These are phyloP conservation scores for Xylariales sp. DNA, from an alignment of 2,329 filamentous ascomycete genomes.

Conservation along the genomic window DNA sequence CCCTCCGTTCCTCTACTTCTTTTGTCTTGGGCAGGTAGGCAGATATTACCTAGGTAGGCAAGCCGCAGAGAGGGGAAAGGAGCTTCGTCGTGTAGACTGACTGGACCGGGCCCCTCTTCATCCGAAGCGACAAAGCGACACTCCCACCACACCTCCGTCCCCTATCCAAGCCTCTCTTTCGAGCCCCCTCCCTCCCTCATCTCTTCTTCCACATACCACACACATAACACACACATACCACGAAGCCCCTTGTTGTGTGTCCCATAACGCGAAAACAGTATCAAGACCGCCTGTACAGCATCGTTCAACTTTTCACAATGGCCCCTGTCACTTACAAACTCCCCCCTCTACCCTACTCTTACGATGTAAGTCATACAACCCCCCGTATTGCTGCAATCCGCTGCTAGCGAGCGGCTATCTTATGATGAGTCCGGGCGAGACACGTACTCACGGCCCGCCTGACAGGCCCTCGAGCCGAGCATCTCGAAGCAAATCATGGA, in stretches of 20 bases:
- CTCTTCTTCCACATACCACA: not conserved
- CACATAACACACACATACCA: too few relatives aligned
- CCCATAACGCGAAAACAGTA: not conserved
- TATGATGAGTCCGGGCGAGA: not conserved
- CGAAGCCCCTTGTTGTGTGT: not conserved
- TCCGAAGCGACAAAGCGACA: constrained; percentile 2
- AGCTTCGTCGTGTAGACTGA: not conserved
- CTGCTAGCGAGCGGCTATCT: not conserved
- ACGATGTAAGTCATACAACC: constrained; percentile 66
- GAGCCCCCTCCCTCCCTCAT: not conserved
- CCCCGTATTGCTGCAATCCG: not conserved
- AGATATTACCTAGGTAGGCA: too few relatives aligned
- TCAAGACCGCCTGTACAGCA: not conserved
- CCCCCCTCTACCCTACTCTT: constrained; percentile 74
- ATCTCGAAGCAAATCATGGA: constrained; percentile 85
- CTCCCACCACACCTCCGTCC: not conserved
- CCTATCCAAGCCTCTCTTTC: not conserved
- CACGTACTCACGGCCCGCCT: constrained; percentile 11
- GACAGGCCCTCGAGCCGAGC: constrained; percentile 76
- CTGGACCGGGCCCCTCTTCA: not conserved
- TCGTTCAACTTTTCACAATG: constrained; percentile 41
- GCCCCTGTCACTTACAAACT: constrained; percentile 67
- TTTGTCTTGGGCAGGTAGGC: too few relatives aligned
- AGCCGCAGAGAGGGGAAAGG: not conserved
- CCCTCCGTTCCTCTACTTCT: too few relatives aligned